Base-by-base conservation (phyloP, 257 asterid genomes). In the Penstemon newberryi region DNA sequence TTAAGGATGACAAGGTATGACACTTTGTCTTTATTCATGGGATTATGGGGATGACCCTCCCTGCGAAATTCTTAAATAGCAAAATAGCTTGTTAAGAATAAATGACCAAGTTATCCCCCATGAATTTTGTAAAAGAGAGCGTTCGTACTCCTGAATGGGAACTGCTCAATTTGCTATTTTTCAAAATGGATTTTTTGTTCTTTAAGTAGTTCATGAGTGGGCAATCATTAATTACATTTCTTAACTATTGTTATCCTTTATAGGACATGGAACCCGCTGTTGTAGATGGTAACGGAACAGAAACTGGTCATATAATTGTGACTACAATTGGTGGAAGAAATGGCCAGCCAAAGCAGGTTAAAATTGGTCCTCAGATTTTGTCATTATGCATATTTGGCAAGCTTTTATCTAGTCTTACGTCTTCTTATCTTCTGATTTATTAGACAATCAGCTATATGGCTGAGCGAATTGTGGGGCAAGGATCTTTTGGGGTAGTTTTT, bases 391-490 rank as follows among this genome's bases (percentile, higher is more conserved):
- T 43, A 12, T 54, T 45, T 61, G 38, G 37, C 19, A 40, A 54
- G 4, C 45, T 66, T 52, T 65, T 55, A 39, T n/a, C 49, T 42
- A 36, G 4, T 42, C 9, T 72, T 46, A 68, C 13, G 12, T 0
- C 37, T 59, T 56, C 51, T 57, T 19, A 5, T 56, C 15, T 5
- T 66, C 46, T 54, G 25, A 6, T 15, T 33, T 71, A 41, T 47
- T 80, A 90, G 96, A 86, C 90, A n/a, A 78, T 90, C 63, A 87
- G 95, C 84, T 87, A 87, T 59, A 88, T 90, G 94, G 97, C 97
- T 15, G 97, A 90, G 84, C 93, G 90, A 18, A 82, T 84, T 36
- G 97, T 84, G 67, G 96, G 96, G 4, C 87, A 89, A 68, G 96
- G 97, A 60, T 90, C 96, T 59, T 90, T 90, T 42, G 97, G 94